Evolutionary conservation across 2,329 filamentous ascomycete species (phyloP), one percentile per base, ranked within the genome.

Genomic region (Pseudogymnoascus sp.): DNA sequence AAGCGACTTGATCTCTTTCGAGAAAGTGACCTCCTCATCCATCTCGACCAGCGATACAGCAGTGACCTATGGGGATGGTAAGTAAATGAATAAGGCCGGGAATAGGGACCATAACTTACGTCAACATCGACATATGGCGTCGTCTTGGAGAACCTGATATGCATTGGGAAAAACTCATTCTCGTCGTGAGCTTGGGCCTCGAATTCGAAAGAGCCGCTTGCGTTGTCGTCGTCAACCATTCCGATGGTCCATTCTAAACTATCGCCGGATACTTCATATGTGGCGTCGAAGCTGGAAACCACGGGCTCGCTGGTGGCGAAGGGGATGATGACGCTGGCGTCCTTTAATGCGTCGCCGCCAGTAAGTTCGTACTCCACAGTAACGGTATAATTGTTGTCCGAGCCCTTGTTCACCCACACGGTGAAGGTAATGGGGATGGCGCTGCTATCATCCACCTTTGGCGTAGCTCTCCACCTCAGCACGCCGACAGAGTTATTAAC

Each of bases 91-190:
- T 28, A 20, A 33, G 20, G 6, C 8, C 9, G 7, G 25, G 3
- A 4, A 33, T 18, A 28, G 9, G 47, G 15, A 20, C 9, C 4
- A 14, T 50, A 64, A 83, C 88, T 87, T 80, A 97, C 93, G 77
- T 97, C 91, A 65, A 99, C 90, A 69, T 97, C 91, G 58, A 97
- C 83, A 74, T 90, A 96, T 28, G 94, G 93, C 62, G 82, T 84
- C 41, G 85, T 82, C 82, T 96, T 97, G 65, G 84, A 87, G 76
- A 99, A 99, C 60, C 86, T 83, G 63, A 97, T 86, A 60, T 84
- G 88, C 92, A 99, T 97, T 1, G 94, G 94, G 85, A 99, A 99
- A 78, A 97, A 97, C 69, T 97, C 92, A 61, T 90, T 87, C 72
- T 97, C 94, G 67, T 92, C 90, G 61, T 86, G 84, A 9, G 90